Base-by-base conservation (phyloP, 345 rosid species). In the Rhodamnia rubescens region DNA sequence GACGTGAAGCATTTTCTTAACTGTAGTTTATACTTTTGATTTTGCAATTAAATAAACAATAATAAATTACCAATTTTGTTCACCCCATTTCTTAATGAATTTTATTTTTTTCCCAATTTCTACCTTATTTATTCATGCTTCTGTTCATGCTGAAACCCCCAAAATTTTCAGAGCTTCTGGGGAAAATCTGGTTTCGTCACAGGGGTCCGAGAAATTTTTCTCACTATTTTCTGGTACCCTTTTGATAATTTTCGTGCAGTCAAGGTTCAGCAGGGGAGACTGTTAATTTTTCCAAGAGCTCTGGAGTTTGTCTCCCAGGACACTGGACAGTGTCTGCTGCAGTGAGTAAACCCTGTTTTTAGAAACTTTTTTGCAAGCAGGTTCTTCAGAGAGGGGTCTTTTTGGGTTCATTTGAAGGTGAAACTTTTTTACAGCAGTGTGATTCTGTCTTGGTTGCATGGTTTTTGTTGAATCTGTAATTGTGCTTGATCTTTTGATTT, bases 1-100 rank as follows among this genome's bases (percentile, higher is more conserved):
- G 96, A 97, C 98, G 92, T 92, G 93, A 93, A 94, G 89, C 94
- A 89, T 93, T 93, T 92, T 94, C 92, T 94, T 95, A 97, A 97
- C 95, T 94, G 93, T 89, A 94, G 89, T 97, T 91, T 91, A 94
- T 94, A 92, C 94, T 95, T 89, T 91, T 89, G 91, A 87, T 93
- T 93, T 92, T 53, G 86, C 91, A 91, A 93, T 91, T 85, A 64
- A 85, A 82, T 82, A 82, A 82, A 82, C 59, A 88, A 85, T 91
- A 85, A 90, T 89, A 89, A 90, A 82, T 80, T 87, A 29, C 80
- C 80, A 29, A 59, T 49, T 58, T 84, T 84, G 24, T 22, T 55
- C 56, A 36, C 80, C 80, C 61, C 1, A 22, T 53, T 82, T 82
- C 29, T 82, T 82, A 52, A 53, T 82, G 83, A n/a, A 50, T 14